Conservation (phyloP, 768 basidiomycete species). For the Russula brevipes region DNA sequence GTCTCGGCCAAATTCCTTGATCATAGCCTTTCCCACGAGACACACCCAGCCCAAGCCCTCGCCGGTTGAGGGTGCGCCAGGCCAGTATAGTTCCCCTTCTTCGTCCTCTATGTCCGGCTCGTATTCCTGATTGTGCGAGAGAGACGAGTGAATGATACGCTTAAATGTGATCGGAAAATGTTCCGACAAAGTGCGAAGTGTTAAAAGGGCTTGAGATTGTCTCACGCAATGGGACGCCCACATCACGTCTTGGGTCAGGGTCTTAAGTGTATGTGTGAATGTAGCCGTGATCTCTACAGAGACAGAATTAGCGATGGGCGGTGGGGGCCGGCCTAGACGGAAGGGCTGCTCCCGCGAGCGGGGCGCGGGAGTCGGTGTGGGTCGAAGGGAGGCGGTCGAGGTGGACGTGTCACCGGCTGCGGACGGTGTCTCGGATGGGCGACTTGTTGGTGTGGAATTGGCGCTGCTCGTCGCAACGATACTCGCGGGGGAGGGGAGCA, state of each 20-base stretch:
- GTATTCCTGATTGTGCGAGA: slow-evolving; percentile 61
- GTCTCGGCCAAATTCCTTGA: slow-evolving; percentile 71
- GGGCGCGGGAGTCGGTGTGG: slow-evolving; percentile 28
- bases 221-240: slow-evolving; percentile 29
- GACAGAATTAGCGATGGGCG: slow-evolving; percentile 26
- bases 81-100: slow-evolving; percentile 84
- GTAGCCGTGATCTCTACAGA: slow-evolving; percentile 24
- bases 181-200: slow-evolving; percentile 59
- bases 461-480: slow-evolving; percentile 62
- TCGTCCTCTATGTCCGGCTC: slow-evolving; percentile 82
- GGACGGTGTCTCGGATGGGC: slow-evolving; percentile 52
- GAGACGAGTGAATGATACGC: slow-evolving; percentile 61
- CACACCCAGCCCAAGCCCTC: slow-evolving; percentile 87
- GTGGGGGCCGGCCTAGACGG: slow-evolving; percentile 26
- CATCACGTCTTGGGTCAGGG: slow-evolving; percentile 39
- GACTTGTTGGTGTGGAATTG: slow-evolving; percentile 69
- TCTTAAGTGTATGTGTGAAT: slow-evolving; percentile 33
- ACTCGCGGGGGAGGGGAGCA: slow-evolving; percentile 77
- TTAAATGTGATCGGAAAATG: slow-evolving; percentile 74
- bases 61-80: slow-evolving; percentile 63
- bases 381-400: slow-evolving; percentile 26
- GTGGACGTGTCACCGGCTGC: slow-evolving; percentile 27
- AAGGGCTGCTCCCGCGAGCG: slow-evolving; percentile 26
- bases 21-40: slow-evolving; percentile 81
- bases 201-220: slow-evolving; percentile 46